A percentile compares a stretch with the other conserved stretches of the same genome.
phyloP scores from a whole-genome alignment of 2,329 filamentous ascomycete species.

The Clonostachys rosea region DNA sequence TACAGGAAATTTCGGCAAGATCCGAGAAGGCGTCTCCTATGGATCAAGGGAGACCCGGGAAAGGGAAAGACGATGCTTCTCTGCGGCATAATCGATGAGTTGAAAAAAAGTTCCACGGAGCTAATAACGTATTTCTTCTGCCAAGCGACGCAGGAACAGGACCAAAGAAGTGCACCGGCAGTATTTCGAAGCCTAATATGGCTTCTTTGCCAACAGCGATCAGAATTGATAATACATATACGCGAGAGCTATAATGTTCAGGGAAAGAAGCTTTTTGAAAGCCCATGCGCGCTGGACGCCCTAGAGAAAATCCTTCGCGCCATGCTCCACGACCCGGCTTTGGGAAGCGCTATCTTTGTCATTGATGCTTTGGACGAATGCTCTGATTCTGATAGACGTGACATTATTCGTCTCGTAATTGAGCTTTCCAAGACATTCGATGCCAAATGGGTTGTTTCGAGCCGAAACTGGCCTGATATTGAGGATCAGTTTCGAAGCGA shows the following conservation, averaged over 20 bases:
- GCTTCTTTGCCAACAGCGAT: constrained; percentile 27
- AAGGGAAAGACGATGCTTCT: constrained; percentile 40
- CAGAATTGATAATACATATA: too few species aligned
- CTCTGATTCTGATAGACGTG: constrained; percentile 1
- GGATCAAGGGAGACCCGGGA: constrained; percentile 29
- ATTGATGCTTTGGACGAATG: constrained; percentile 45
- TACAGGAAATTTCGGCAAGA: constrained; percentile 10
- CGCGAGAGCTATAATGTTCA: constrained; percentile 4
- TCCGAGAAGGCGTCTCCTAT: constrained; percentile 16
- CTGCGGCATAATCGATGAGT: constrained; percentile 22
- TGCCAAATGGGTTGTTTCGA: constrained; percentile 37
- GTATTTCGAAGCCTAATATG: constrained; percentile 37
- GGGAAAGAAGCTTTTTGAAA: constrained; percentile 28
- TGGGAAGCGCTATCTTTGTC: constrained; percentile 23
- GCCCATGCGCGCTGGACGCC: constrained; percentile 27
- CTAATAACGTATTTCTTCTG: constrained; percentile 35
- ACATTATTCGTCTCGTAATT: constrained; percentile 21
- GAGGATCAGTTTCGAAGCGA: constrained; percentile 17
- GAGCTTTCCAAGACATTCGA: constrained; percentile 18
- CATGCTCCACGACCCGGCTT: constrained; percentile 27
- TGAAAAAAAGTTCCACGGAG: constrained; percentile 10
- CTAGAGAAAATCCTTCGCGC: constrained; percentile 27
- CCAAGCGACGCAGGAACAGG: constrained; percentile 25
- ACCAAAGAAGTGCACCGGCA: constrained; percentile 29
- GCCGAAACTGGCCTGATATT: constrained; percentile 32